phyloP scores from a whole-genome alignment of 441 rosid genomes.

The Euphorbia celastroides region DNA sequence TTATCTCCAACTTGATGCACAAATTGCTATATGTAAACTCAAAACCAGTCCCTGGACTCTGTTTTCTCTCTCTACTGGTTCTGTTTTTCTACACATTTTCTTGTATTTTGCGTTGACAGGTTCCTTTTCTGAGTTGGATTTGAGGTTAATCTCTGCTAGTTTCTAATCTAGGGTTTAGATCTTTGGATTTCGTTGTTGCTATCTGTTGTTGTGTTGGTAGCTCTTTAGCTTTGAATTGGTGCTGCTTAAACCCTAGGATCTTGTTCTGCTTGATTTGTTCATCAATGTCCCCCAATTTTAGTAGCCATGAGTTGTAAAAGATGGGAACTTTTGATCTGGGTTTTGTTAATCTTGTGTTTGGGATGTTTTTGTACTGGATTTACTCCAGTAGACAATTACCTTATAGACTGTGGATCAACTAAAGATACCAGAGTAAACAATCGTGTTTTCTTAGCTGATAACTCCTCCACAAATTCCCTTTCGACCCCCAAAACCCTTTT shows the following conservation, averaged over 20 bases:
- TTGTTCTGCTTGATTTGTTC: constrained; percentile 9
- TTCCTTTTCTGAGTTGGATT: not conserved
- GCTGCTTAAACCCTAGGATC: constrained; percentile 16
- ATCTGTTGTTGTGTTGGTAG: constrained; percentile 12
- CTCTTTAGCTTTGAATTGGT: constrained; percentile 5
- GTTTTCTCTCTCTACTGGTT: no score
- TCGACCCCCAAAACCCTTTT: constrained; percentile 41
- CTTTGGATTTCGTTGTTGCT: constrained; percentile 8
- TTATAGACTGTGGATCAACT: constrained; percentile 76
- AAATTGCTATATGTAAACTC: no score
- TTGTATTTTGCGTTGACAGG: no score
- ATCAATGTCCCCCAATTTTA: constrained; percentile 7
- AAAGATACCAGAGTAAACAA: constrained; percentile 37
- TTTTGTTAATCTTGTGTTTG: constrained; percentile 35
- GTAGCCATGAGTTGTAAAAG: constrained; percentile 30
- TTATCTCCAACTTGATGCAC: no score
- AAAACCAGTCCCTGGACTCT: no score
- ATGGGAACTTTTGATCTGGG: constrained; percentile 24
- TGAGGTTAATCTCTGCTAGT: not conserved
- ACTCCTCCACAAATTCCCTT: constrained; percentile 48
- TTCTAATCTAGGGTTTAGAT: not conserved
- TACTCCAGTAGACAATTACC: constrained; percentile 58
- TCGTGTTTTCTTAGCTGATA: constrained; percentile 69
- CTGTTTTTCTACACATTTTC: no score
- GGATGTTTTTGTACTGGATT: constrained; percentile 48